Percentiles rank a stretch among this genome's conserved stretches.
Conservation (phyloP, 2,329 filamentous ascomycete species). For the Cryphonectria carpinicola region DNA sequence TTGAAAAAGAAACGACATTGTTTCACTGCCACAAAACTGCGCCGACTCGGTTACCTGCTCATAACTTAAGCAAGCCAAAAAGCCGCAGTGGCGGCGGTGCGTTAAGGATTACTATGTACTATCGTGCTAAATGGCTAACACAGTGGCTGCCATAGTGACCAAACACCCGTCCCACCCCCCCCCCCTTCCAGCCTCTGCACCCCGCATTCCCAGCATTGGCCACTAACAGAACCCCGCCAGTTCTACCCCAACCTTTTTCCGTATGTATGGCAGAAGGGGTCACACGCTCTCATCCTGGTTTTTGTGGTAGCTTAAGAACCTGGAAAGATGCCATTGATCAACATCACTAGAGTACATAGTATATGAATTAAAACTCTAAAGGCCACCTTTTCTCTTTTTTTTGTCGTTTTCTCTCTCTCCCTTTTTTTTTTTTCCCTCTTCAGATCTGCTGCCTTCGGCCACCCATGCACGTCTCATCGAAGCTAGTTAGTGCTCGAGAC, state of each 20-base stretch:
- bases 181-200: background rate
- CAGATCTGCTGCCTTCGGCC: too few relatives aligned
- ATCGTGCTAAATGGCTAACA: background rate
- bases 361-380: background rate
- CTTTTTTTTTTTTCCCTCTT: too few relatives aligned
- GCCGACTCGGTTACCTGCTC: background rate
- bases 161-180: background rate
- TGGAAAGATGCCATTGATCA: background rate
- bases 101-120: background rate
- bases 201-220: slow-evolving; percentile 7
- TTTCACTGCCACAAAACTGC: too few relatives aligned
- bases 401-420: background rate
- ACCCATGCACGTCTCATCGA: background rate
- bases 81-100: background rate
- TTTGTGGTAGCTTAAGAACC: background rate
- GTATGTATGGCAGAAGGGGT: background rate
- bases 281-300: background rate
- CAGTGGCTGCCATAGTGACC: background rate
- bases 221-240: slow-evolving; percentile 1
- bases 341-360: background rate
- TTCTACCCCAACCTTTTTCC: background rate
- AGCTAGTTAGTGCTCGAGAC: background rate
- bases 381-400: background rate
- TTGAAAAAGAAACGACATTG: background rate
- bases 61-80: background rate